A percentile compares a stretch with the other conserved stretches of the same genome.
phyloP scores from a whole-genome alignment of 352 stramenopile species.

The Chrysophaeum taylorii region DNA sequence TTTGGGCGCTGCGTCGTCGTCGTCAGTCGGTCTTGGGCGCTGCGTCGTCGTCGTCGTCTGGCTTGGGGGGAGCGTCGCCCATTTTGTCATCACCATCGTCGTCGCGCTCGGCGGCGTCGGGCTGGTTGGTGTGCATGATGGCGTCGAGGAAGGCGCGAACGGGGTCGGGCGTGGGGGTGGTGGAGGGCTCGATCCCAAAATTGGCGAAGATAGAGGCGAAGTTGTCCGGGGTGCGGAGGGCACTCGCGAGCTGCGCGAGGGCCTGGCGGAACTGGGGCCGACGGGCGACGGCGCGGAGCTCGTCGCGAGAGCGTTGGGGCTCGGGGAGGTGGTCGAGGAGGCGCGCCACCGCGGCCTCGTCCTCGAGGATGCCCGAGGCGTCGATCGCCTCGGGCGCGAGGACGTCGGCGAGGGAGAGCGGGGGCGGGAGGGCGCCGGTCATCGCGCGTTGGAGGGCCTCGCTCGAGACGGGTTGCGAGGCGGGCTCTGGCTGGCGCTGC shows the following conservation, averaged over 20 bases:
- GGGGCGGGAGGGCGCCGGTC: background rate
- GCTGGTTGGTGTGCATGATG: no score
- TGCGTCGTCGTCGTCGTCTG: no score
- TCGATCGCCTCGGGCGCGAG: conserved; percentile 37
- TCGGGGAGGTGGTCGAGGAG: conserved; percentile 62
- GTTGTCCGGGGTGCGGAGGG: conserved; percentile 64
- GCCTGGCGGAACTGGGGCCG: conserved; percentile 70
- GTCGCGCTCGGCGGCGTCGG: no score
- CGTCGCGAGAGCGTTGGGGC: conserved; percentile 53
- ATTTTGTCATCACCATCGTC: no score
- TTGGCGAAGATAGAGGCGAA: conserved; percentile 75
- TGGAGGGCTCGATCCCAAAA: conserved; percentile 56
- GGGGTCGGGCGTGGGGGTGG: conserved; percentile 35
- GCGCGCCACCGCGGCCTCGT: conserved; percentile 45
- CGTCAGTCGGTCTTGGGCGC: no score
- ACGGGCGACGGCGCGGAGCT: conserved; percentile 34
- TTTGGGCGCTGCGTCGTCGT: no score
- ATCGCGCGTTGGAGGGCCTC: background rate
- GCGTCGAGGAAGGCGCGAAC: conserved; percentile 18
- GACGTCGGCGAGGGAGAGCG: conserved; percentile 19
- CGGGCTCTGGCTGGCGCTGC: no score
- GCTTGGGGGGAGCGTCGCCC: no score
- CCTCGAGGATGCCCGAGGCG: conserved; percentile 45
- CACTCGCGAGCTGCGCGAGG: conserved; percentile 62
- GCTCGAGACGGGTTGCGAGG: conserved; percentile 36